Evolutionary conservation across 1,284 basidiomycete genomes (phyloP).

Genomic region (Puccinia brachypodii): DNA sequence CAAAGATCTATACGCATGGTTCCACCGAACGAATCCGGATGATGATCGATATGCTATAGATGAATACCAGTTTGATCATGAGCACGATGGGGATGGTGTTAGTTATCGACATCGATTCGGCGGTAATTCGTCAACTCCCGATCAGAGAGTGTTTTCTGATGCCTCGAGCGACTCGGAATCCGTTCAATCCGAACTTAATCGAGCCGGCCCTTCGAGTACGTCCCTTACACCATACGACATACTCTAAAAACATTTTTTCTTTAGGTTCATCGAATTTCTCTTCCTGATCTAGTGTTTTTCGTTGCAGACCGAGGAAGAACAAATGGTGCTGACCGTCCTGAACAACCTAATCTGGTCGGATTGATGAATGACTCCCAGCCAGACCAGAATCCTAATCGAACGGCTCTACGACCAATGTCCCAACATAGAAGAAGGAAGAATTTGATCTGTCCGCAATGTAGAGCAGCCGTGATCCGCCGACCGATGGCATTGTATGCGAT

Average conservation of each 20-base stretch:
- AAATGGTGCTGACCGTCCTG: neutral
- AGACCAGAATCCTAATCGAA: neutral
- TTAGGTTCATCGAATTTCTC: neutral
- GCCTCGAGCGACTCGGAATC: conserved; percentile 9
- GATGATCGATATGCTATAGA: conserved; percentile 21
- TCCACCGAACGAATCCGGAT: conserved; percentile 43
- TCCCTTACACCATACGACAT: neutral
- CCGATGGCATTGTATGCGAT: conserved; percentile 51
- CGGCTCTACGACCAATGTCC: conserved; percentile 1
- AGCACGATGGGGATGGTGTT: neutral
- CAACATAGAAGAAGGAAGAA: conserved; percentile 38
- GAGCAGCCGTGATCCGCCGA: conserved; percentile 41
- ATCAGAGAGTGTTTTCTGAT: neutral
- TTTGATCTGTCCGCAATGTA: conserved; percentile 51
- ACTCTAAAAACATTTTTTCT: neutral
- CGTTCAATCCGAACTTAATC: neutral
- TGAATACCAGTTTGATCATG: neutral
- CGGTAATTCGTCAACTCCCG: too few relatives aligned
- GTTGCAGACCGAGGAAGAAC: neutral
- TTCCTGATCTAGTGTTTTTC: neutral
- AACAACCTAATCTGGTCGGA: neutral
- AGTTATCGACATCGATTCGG: neutral
- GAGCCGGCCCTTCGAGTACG: neutral
- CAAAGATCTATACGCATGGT: conserved; percentile 51
- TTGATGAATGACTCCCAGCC: neutral